Evolutionary conservation across 306 rosid species (phyloP).

Genomic region (Sicyos edulis): DNA sequence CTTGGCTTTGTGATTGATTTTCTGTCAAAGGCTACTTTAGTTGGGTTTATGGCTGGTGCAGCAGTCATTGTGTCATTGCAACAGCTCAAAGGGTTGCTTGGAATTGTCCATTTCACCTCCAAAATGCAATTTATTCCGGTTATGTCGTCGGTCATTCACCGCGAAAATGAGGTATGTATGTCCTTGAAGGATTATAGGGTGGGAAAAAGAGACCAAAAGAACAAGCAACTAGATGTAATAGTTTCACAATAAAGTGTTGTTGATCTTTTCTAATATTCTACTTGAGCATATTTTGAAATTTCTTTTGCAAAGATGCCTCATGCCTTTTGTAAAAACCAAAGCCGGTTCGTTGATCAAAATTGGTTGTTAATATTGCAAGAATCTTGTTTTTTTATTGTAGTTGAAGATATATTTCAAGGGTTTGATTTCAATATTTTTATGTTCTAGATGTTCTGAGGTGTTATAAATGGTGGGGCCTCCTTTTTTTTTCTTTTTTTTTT

Average conservation of each 20-base stretch:
- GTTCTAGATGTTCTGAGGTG: not conserved
- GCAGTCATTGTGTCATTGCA: slow-evolving; percentile 90
- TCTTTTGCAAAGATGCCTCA: slow-evolving; percentile 8
- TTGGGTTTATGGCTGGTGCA: slow-evolving; percentile 98
- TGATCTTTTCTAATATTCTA: slow-evolving; percentile 8
- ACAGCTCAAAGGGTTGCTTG: slow-evolving; percentile 87
- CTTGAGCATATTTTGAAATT: too few species aligned
- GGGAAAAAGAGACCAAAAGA: not conserved
- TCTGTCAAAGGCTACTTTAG: slow-evolving; percentile 87
- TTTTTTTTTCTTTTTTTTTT: not conserved
- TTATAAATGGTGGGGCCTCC: not conserved
- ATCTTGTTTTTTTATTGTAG: slow-evolving; percentile 7
- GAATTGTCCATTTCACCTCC: slow-evolving; percentile 67
- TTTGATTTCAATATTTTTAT: not conserved
- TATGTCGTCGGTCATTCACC: slow-evolving; percentile 51
- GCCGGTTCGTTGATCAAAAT: not conserved
- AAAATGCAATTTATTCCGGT: slow-evolving; percentile 85
- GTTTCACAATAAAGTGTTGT: slow-evolving; percentile 1
- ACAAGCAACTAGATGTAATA: slow-evolving; percentile 5
- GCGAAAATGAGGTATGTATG: slow-evolving; percentile 66
- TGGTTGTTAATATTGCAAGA: not conserved
- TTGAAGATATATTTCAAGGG: slow-evolving; percentile 5
- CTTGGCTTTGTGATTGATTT: slow-evolving; percentile 89
- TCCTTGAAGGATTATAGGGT: not conserved
- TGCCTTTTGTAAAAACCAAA: slow-evolving; percentile 7